These are phyloP conservation scores for Coniochaeta ligniaria DNA, from an alignment of 2,329 filamentous ascomycete genomes.

Conservation along the genomic window DNA sequence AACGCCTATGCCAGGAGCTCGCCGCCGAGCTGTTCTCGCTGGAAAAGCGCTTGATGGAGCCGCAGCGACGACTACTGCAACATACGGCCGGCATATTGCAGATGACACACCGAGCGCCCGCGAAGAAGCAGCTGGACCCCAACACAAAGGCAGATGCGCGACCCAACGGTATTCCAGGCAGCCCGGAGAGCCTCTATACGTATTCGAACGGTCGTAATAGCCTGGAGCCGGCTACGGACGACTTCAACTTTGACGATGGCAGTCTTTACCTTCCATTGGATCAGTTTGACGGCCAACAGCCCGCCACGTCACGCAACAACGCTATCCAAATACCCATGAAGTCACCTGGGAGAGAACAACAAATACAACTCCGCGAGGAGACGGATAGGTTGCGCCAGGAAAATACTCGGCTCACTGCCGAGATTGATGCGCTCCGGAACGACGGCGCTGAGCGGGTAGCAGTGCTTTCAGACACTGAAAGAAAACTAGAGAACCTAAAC, in stretches of 20 bases:
- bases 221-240: constrained; percentile 44
- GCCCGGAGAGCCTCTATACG: constrained; percentile 69
- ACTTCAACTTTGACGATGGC: constrained; percentile 68
- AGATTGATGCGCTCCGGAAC: constrained; percentile 27
- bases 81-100: constrained; percentile 92
- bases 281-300: constrained; percentile 42
- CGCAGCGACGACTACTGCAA: constrained; percentile 70
- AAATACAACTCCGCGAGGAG: constrained; percentile 26
- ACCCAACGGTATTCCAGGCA: constrained; percentile 59
- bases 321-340: constrained; percentile 52
- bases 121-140: constrained; percentile 44
- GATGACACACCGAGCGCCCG: constrained; percentile 74
- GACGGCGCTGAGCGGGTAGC: constrained; percentile 32
- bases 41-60: constrained; percentile 68
- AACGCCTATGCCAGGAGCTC: constrained; percentile 79
- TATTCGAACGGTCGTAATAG: constrained; percentile 57
- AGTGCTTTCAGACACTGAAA: constrained; percentile 54
- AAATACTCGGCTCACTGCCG: constrained; percentile 18
- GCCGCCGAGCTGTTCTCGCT: constrained; percentile 72
- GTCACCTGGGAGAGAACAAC: constrained; percentile 48
- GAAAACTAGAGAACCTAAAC: constrained; percentile 62
- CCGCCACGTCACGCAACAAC: constrained; percentile 27
- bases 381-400: constrained; percentile 20
- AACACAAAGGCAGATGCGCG: constrained; percentile 31
- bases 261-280: constrained; percentile 67